phyloP scores from a whole-genome alignment of 495 filamentous ascomycete species.

The Podospora comata region DNA sequence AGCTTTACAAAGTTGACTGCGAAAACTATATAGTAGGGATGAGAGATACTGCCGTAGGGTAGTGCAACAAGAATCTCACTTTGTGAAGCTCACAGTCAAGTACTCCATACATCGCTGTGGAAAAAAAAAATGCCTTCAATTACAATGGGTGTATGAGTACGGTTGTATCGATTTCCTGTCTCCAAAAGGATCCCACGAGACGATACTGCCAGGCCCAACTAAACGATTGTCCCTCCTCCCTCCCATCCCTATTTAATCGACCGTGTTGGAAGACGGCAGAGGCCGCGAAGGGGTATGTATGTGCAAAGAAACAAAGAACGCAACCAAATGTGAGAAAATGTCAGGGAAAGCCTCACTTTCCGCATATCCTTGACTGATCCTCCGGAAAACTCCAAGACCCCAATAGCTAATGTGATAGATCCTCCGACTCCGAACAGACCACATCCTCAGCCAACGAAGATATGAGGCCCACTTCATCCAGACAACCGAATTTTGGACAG shows the following conservation, averaged over 20 bases:
- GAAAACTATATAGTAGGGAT: too few species aligned
- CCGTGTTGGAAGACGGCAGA: conserved; percentile 16
- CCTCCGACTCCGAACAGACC: neutral
- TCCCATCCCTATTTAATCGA: conserved; percentile 1
- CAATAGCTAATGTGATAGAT: conserved; percentile 2
- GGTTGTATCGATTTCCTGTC: neutral
- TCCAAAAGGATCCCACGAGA: neutral
- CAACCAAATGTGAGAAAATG: neutral
- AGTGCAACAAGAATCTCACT: neutral
- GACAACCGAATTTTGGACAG: neutral
- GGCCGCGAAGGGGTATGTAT: conserved; percentile 24
- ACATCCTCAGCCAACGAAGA: neutral
- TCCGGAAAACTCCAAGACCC: conserved; percentile 14
- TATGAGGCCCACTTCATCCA: neutral
- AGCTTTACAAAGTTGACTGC: too few species aligned
- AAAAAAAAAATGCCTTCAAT: conserved; percentile 9
- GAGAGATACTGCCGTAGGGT: neutral
- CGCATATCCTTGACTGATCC: conserved; percentile 3
- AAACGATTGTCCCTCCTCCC: conserved; percentile 9
- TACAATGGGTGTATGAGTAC: conserved; percentile 4
- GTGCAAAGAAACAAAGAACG: conserved; percentile 11
- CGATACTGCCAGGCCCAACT: neutral
- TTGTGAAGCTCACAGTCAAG: neutral
- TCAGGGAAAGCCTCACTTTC: conserved; percentile 5
- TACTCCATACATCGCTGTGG: conserved; percentile 3